Conservation (phyloP, 306 rosid species). For the Cyamopsis tetragonoloba region DNA sequence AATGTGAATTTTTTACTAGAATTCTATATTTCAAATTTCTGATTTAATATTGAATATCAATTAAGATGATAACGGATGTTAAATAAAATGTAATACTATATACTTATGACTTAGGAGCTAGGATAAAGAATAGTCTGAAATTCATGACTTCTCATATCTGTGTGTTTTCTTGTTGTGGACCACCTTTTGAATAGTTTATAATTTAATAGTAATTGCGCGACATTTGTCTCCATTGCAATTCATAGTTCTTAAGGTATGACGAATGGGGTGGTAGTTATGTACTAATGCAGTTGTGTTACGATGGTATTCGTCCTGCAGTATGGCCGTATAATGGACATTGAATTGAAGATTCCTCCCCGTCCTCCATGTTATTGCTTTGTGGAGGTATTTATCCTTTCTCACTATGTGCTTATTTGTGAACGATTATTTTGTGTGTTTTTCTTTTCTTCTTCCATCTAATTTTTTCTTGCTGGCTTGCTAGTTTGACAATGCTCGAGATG, state of each 20-base stretch:
- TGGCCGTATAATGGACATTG: constrained; percentile 93
- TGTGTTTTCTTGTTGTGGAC: background rate
- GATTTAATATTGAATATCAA: background rate
- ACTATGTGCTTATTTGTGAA: background rate
- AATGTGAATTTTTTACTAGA: constrained; percentile 1
- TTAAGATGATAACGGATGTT: background rate
- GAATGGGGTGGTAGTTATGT: constrained; percentile 11
- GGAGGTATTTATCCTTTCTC: constrained; percentile 54
- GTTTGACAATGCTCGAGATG: constrained; percentile 97
- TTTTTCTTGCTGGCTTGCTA: constrained; percentile 30
- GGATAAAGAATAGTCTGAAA: background rate
- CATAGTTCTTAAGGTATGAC: background rate
- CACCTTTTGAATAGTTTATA: background rate
- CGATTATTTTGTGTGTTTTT: background rate
- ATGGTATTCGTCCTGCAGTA: constrained; percentile 54
- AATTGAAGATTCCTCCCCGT: constrained; percentile 92
- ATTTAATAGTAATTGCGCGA: no score
- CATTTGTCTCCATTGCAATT: background rate
- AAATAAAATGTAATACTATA: background rate
- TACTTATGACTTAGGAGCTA: background rate
- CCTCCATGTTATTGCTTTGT: constrained; percentile 97
- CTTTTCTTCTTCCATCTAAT: background rate
- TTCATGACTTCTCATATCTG: background rate
- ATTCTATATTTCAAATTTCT: background rate
- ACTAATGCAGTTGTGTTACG: constrained; percentile 16